Evolutionary conservation across 2,329 filamentous ascomycete species (phyloP).

Genomic region (Nothopassalora personata): DNA sequence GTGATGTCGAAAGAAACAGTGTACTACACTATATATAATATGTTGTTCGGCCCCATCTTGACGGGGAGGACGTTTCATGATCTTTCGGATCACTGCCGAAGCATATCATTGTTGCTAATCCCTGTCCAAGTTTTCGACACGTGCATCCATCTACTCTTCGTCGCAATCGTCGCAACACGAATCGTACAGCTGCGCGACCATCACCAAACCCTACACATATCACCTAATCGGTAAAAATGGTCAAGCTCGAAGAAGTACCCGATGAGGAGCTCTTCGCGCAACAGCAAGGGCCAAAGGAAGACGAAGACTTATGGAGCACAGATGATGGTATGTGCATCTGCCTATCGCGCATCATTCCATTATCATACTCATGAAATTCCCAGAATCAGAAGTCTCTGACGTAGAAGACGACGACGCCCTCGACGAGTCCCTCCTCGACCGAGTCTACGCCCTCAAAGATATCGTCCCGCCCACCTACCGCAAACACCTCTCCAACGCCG

Average conservation of each 20-base stretch:
- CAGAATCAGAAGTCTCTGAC: conserved; percentile 71
- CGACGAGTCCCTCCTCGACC: conserved; percentile 41
- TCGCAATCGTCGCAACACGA: neutral
- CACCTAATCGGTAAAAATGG: conserved; percentile 57
- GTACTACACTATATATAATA: neutral
- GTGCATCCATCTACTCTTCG: neutral
- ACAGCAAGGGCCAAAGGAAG: conserved; percentile 58
- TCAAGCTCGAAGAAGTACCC: conserved; percentile 93
- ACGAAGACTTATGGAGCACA: conserved; percentile 80
- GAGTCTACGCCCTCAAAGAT: conserved; percentile 41
- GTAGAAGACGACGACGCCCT: conserved; percentile 61
- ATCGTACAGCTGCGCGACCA: neutral
- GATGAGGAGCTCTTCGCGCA: conserved; percentile 85
- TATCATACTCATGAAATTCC: conserved; percentile 7
- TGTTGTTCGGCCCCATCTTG: neutral
- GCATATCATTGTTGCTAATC: neutral
- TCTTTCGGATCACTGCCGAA: neutral
- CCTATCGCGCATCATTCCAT: neutral
- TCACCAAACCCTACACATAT: neutral
- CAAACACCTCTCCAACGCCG: conserved; percentile 38
- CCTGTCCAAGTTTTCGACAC: neutral
- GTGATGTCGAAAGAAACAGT: neutral
- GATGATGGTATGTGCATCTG: conserved; percentile 66
- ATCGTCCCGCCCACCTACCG: conserved; percentile 42
- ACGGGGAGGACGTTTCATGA: neutral